phyloP scores from a whole-genome alignment of 805 yeast species.

The Metschnikowia anglica region DNA sequence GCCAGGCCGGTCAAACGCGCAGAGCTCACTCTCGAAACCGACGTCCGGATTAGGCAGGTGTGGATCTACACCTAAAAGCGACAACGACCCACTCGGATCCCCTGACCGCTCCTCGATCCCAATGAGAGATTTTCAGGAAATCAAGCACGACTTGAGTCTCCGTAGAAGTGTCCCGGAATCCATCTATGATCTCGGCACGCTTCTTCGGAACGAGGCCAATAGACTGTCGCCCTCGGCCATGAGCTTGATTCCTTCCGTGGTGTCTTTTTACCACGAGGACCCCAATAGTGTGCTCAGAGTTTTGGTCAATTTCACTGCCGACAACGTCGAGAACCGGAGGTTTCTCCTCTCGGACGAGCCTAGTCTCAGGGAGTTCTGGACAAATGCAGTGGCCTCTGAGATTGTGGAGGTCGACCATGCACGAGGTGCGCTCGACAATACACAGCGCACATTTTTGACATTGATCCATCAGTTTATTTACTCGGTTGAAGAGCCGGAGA shows the following conservation, averaged over 20 bases:
- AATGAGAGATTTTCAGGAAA: constrained; percentile 1
- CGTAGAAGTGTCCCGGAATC: background rate
- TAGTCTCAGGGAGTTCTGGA: constrained; percentile 16
- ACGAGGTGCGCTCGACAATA: constrained; percentile 4
- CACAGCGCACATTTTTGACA: constrained; percentile 19
- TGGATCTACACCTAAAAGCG: no score
- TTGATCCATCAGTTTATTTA: constrained; percentile 35
- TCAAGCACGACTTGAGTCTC: constrained; percentile 1
- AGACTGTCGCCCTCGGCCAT: constrained; percentile 17
- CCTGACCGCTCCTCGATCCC: no score
- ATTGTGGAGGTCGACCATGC: constrained; percentile 2
- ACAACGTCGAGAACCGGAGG: constrained; percentile 27
- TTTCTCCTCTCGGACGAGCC: constrained; percentile 7
- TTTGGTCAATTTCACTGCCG: constrained; percentile 37
- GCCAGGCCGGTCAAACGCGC: no score
- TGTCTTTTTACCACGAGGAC: constrained; percentile 8
- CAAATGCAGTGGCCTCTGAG: background rate
- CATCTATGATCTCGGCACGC: constrained; percentile 16
- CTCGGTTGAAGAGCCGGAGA: constrained; percentile 24
- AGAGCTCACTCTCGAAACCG: no score
- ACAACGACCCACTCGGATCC: no score
- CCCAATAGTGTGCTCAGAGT: constrained; percentile 28
- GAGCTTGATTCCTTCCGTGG: constrained; percentile 13
- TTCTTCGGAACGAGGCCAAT: constrained; percentile 23
- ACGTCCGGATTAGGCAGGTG: no score